Conservation (phyloP, 2,329 filamentous ascomycete species). For the Colletotrichum chlorophyti region DNA sequence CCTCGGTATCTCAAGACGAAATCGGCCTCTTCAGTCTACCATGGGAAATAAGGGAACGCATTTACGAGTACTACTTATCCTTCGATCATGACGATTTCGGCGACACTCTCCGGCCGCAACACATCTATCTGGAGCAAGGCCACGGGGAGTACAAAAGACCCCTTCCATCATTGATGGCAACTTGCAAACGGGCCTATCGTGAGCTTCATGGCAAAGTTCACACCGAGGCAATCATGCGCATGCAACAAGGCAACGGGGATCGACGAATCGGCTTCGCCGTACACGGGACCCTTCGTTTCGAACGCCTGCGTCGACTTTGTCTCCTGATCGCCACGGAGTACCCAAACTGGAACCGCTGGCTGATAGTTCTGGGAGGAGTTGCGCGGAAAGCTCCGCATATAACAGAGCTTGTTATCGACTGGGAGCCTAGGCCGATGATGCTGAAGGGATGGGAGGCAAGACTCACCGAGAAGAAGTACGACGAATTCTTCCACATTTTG, state of each 20-base stretch:
- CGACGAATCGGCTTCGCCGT: slow-evolving; percentile 38
- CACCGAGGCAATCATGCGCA: slow-evolving; percentile 32
- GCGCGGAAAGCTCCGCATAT: slow-evolving; percentile 27
- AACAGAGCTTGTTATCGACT: slow-evolving; percentile 37
- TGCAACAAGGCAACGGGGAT: slow-evolving; percentile 32
- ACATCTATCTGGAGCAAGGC: slow-evolving; percentile 23
- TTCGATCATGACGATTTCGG: slow-evolving; percentile 18
- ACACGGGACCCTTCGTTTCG: slow-evolving; percentile 35
- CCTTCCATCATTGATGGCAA: slow-evolving; percentile 33
- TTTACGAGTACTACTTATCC: slow-evolving; percentile 21
- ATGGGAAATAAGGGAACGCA: slow-evolving; percentile 18
- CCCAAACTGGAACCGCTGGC: slow-evolving; percentile 40
- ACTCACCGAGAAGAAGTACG: slow-evolving; percentile 11
- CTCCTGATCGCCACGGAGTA: slow-evolving; percentile 36
- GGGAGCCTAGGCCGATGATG: slow-evolving; percentile 33
- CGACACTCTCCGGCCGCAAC: slow-evolving; percentile 21
- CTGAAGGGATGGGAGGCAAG: slow-evolving; percentile 17
- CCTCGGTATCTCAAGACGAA: neutral
- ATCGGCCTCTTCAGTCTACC: slow-evolving; percentile 2
- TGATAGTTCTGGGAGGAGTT: slow-evolving; percentile 35
- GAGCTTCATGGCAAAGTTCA: slow-evolving; percentile 35
- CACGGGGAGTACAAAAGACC: slow-evolving; percentile 13
- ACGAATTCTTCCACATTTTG: slow-evolving; percentile 15
- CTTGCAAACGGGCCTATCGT: slow-evolving; percentile 39
- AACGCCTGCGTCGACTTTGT: slow-evolving; percentile 34